A percentile compares a stretch with the other conserved stretches of the same genome.
These are phyloP conservation scores for Tricholoma terreum DNA, from an alignment of 768 basidiomycete genomes.

Conservation along the genomic window DNA sequence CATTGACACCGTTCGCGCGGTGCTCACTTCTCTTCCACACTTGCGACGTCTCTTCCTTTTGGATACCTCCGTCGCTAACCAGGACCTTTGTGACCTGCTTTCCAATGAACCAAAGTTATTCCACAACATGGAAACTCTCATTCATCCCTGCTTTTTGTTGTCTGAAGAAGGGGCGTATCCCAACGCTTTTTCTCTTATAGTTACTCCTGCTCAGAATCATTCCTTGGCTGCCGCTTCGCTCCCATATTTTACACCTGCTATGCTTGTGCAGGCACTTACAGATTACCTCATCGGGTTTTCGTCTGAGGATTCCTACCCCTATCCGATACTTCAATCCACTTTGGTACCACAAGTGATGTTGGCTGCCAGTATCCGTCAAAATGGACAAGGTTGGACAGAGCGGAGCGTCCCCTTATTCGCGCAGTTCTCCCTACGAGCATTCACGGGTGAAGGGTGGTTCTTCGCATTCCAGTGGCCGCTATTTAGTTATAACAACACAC, in stretches of 20 bases:
- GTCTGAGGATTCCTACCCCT: neutral
- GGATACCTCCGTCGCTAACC: slow-evolving; percentile 20
- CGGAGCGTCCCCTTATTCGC: slow-evolving; percentile 17
- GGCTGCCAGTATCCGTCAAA: slow-evolving; percentile 10
- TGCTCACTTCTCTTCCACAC: slow-evolving; percentile 18
- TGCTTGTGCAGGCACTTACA: slow-evolving; percentile 21
- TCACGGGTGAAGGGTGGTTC: slow-evolving; percentile 15
- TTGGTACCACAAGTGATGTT: slow-evolving; percentile 14
- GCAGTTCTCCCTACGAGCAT: neutral
- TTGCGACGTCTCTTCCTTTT: slow-evolving; percentile 25
- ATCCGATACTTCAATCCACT: neutral
- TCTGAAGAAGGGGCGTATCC: slow-evolving; percentile 10
- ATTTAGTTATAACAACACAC: no score
- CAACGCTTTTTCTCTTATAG: slow-evolving; percentile 17
- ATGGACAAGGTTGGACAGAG: slow-evolving; percentile 15
- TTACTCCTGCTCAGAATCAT: neutral
- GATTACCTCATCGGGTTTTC: slow-evolving; percentile 4
- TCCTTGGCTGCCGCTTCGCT: slow-evolving; percentile 10
- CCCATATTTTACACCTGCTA: slow-evolving; percentile 25
- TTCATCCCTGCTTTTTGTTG: slow-evolving; percentile 24
- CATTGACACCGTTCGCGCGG: slow-evolving; percentile 16
- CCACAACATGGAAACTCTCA: slow-evolving; percentile 22
- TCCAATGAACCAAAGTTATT: slow-evolving; percentile 23
- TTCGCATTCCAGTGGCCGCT: slow-evolving; percentile 11
- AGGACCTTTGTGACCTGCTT: slow-evolving; percentile 22